Conservation (phyloP, 2,329 filamentous ascomycete species). For the Teratosphaeria viscida region DNA sequence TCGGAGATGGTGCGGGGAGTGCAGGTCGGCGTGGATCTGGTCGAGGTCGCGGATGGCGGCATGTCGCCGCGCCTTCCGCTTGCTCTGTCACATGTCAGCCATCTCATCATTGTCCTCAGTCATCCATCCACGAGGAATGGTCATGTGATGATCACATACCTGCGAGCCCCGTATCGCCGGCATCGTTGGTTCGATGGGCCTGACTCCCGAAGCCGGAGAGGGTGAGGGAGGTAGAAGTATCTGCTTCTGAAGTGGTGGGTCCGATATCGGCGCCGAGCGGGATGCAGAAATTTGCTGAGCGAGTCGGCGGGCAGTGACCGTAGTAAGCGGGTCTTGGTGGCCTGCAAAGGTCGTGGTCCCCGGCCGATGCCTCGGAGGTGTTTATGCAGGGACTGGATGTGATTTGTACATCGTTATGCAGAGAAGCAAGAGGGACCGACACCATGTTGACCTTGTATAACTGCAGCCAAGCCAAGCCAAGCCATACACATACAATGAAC, state of each 20-base stretch:
- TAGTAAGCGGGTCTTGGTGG: no score
- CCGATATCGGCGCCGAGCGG: not conserved
- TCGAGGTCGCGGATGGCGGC: slow-evolving; percentile 64
- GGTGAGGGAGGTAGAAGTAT: not conserved
- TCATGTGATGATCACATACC: not conserved
- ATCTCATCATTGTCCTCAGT: not conserved
- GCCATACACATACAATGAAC: no score
- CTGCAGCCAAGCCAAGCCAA: no score
- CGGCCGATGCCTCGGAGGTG: not conserved
- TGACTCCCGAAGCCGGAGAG: not conserved
- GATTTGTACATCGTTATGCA: not conserved
- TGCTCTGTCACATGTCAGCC: slow-evolving; percentile 25
- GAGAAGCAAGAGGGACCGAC: not conserved
- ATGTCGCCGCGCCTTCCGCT: slow-evolving; percentile 38
- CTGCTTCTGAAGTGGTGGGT: not conserved
- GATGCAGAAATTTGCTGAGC: not conserved
- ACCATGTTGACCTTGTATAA: not conserved
- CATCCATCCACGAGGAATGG: no score
- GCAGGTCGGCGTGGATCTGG: slow-evolving; percentile 76
- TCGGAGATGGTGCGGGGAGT: slow-evolving; percentile 66
- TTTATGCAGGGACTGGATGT: not conserved
- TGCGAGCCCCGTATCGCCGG: not conserved
- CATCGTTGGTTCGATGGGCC: not conserved
- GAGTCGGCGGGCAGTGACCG: no score
- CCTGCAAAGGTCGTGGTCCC: not conserved